Conservation (phyloP, 2,329 filamentous ascomycete species). For the Alternaria postmessia region DNA sequence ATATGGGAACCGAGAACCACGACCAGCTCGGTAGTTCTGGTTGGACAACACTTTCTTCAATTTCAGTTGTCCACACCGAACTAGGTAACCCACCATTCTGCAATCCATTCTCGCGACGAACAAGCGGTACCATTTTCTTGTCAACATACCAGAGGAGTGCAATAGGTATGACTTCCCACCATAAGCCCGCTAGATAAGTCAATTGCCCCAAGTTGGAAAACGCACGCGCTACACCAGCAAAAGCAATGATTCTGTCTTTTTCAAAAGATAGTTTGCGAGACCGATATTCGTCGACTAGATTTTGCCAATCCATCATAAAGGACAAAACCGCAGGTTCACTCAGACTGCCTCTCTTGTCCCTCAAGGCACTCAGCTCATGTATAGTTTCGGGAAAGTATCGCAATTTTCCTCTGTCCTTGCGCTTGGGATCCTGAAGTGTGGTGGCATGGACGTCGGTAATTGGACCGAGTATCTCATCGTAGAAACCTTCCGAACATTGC, state of each 20-base stretch:
- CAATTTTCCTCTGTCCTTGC: background rate
- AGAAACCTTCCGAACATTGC: slow-evolving; percentile 19
- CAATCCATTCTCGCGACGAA: background rate
- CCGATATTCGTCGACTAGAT: slow-evolving; percentile 15
- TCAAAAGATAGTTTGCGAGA: background rate
- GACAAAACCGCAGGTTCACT: background rate
- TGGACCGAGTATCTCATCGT: slow-evolving; percentile 16
- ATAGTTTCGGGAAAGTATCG: background rate
- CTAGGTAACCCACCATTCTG: background rate
- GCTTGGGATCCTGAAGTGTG: background rate
- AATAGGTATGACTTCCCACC: slow-evolving; percentile 5
- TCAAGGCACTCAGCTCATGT: background rate
- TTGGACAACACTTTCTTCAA: background rate
- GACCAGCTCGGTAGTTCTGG: slow-evolving; percentile 12
- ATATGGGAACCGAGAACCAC: slow-evolving; percentile 14
- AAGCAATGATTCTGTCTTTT: slow-evolving; percentile 18
- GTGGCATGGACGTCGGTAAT: background rate
- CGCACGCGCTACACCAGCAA: slow-evolving; percentile 17
- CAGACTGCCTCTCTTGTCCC: background rate
- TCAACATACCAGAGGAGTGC: slow-evolving; percentile 18
- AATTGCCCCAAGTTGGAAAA: background rate
- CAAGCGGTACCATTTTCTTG: background rate
- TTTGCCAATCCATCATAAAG: slow-evolving; percentile 10
- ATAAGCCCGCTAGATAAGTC: slow-evolving; percentile 20
- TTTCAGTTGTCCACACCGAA: background rate